Evolutionary conservation across 2,329 filamentous ascomycete species (phyloP), one percentile per base, ranked within the genome.

Genomic region (Monilinia aucupariae): DNA sequence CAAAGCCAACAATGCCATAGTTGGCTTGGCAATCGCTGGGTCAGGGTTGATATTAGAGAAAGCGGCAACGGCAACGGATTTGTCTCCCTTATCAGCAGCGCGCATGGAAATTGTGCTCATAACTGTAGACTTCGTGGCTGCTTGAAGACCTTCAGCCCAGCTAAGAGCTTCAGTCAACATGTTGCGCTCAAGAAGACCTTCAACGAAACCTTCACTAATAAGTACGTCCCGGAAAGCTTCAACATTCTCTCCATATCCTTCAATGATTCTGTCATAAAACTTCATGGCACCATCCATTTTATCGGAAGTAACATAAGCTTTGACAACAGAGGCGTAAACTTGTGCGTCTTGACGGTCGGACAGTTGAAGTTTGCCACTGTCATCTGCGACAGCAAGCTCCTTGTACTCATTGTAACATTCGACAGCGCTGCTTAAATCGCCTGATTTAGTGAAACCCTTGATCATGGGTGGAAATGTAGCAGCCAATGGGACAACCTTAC

Each of bases 371-470:
- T 85, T 80, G 63, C 92, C 92, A 47, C 82, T 85, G 74, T 97
- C 90, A 73, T 94, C 84, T 47, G 88, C 86, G 59, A 97, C 85
- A n/a, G 93, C 92, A 49, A 97, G 81, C 52, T 85, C 84, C 72
- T 91, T 91, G 81, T 97, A 97, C 76, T 96, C 91, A 68, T 96
- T 93, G 78, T 97, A 99, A 76, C 91, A 92, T 74, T 96, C 92
- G 8, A 97, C 90, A 25, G 92, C 94, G 69, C 90, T 96, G 70
- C 87, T 82, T 51, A 97, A 78, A 73, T 97, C 92, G 56, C 92
- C 90, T 13, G 83, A 84, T 49, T 84, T 83, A 65, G 91, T 91
- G 73, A 96, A 97, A 0, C 92, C 92, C n/a, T 89, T 87, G 74
- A 99, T 97, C 90, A 99, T 96, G 22, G 88, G 84, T 1, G 92